A percentile compares a stretch with the other conserved stretches of the same genome.
Evolutionary conservation across 2,329 filamentous ascomycete genomes (phyloP).

Genomic region (Fonsecaea nubica): DNA sequence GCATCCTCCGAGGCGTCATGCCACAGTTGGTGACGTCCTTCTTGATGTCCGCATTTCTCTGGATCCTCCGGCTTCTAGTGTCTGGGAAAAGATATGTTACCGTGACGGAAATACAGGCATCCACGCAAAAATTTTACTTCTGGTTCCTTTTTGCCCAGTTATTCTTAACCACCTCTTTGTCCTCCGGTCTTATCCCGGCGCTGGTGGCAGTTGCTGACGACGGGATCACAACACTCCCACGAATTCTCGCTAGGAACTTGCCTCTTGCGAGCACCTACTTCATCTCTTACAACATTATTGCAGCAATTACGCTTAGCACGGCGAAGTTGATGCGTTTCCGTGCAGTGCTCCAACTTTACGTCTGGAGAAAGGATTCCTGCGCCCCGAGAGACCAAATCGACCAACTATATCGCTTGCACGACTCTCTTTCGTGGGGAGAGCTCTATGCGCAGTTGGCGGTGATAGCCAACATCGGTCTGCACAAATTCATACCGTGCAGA

Average conservation of each 20-base stretch:
- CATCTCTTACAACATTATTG: conserved; percentile 2
- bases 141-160: conserved; percentile 16
- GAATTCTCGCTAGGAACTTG: conserved; percentile 17
- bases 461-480: conserved; percentile 11
- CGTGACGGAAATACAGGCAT: not conserved
- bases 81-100: conserved; percentile 5
- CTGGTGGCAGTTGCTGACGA: conserved; percentile 8
- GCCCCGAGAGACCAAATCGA: conserved; percentile 11
- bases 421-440: conserved; percentile 9
- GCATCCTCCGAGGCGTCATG: conserved; percentile 12
- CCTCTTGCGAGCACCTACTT: conserved; percentile 21
- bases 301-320: too few species aligned
- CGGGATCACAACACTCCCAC: conserved; percentile 15
- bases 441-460: conserved; percentile 9
- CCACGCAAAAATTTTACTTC: conserved; percentile 11
- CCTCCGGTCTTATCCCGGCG: conserved; percentile 15
- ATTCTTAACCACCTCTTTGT: conserved; percentile 11
- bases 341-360: too few species aligned
- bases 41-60: conserved; percentile 8
- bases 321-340: too few species aligned
- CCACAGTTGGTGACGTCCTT: conserved; percentile 17
- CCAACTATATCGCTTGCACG: not conserved
- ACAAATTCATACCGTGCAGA: too few species aligned
- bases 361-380: not conserved
- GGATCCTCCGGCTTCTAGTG: conserved; percentile 5